Base-by-base conservation (phyloP, 352 stramenopile species). In the Pythium angustatum region DNA sequence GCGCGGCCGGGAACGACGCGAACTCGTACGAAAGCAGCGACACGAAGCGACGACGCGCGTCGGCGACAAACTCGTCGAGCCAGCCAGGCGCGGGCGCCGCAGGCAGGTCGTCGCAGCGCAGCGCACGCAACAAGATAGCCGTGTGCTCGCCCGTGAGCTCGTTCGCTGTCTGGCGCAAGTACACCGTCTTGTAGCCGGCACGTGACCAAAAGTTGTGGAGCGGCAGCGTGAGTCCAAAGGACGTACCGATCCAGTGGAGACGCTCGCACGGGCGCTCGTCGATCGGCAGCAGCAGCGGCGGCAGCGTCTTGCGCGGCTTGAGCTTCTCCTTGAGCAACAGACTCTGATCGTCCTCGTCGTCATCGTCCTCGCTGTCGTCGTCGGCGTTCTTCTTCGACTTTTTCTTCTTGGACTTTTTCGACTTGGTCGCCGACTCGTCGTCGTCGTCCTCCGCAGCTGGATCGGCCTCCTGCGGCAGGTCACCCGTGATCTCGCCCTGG, bases 91-190 rank as follows among this genome's bases (percentile, higher is more conserved):
- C 72, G 3, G 91, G 90, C 19, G 87, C 74, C 44, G 88, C 83
- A 3, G 82, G 79, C 28, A 97, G 61, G 52, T 93, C 88, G 47
- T 95, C 78, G 48, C 83, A 92, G 56, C 72, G 75, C 59, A 94
- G 73, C 15, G 79, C 75, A 45, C 82, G 82, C 66, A 94, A 72
- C 81, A 98, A 81, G 66, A 99, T 99, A 15, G 92, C 82, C 28
- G 96, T 99, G 73, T 99, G 96, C 76, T 99, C 98, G 24, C 97
- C 98, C 27, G 98, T 99, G 47, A 99, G 86, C 36, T 99, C 96
- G 76, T 99, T 99, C n/a, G 96, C 83, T 8, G 97, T 99, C 79
- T 99, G 97, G 0, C 98, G 93, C 31, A 99, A 81, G 73, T 99
- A 99, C 22, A 99, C 87, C 7, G 98, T 88, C 43, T 86, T 85